phyloP scores from a whole-genome alignment of 2,329 filamentous ascomycete species.

The Tolypocladium amazonense region DNA sequence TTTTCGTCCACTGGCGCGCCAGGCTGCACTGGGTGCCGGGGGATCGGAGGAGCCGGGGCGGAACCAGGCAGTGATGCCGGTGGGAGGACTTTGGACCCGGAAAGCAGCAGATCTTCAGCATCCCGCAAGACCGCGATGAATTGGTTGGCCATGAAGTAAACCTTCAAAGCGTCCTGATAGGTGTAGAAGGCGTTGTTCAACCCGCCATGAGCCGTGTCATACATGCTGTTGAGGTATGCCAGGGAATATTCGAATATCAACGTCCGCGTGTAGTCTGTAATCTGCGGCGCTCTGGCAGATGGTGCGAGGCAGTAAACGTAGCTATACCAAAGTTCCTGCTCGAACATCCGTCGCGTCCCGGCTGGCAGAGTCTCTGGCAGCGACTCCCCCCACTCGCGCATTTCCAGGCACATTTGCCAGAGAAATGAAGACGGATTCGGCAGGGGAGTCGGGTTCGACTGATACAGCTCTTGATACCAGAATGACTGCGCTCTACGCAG shows the following conservation, averaged over 20 bases:
- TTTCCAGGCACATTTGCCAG: slow-evolving; percentile 65
- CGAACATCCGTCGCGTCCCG: slow-evolving; percentile 65
- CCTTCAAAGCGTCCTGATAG: slow-evolving; percentile 77
- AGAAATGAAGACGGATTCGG: slow-evolving; percentile 60
- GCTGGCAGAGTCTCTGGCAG: slow-evolving; percentile 56
- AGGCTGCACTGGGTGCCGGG: slow-evolving; percentile 26
- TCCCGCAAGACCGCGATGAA: slow-evolving; percentile 51
- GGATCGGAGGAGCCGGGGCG: slow-evolving; percentile 41
- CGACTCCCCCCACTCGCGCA: slow-evolving; percentile 72
- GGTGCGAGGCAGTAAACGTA: slow-evolving; percentile 84
- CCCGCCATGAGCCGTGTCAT: slow-evolving; percentile 51
- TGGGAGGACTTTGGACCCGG: slow-evolving; percentile 33
- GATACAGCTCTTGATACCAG: slow-evolving; percentile 85
- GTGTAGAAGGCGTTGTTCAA: slow-evolving; percentile 61
- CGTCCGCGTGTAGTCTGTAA: slow-evolving; percentile 65
- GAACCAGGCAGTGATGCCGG: slow-evolving; percentile 35
- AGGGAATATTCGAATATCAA: slow-evolving; percentile 81
- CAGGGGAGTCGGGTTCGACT: slow-evolving; percentile 60
- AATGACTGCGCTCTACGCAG: slow-evolving; percentile 77
- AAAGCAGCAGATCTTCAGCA: slow-evolving; percentile 45
- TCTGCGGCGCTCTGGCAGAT: slow-evolving; percentile 59
- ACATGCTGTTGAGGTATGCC: slow-evolving; percentile 67
- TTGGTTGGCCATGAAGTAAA: slow-evolving; percentile 63
- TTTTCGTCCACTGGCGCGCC: slow-evolving; percentile 34
- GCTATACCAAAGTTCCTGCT: slow-evolving; percentile 82